These are phyloP conservation scores for Pichia sp. DNA, from an alignment of 1,139 yeast species.

Conservation along the genomic window DNA sequence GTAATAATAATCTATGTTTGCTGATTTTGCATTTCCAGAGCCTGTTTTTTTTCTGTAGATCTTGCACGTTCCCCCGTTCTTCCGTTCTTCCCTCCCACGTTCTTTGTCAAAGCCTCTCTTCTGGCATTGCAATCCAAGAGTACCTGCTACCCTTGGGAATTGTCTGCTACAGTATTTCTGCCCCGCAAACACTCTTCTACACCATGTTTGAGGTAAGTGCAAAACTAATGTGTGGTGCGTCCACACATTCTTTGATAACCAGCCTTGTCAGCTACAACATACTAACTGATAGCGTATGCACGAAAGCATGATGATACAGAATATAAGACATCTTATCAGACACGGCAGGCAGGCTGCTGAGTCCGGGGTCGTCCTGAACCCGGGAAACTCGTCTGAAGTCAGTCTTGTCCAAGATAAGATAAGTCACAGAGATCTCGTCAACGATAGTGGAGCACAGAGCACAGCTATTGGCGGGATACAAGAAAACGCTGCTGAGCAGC, in stretches of 20 bases:
- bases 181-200: too few species aligned
- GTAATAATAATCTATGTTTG: not conserved
- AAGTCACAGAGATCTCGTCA: too few species aligned
- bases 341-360: conserved; percentile 70
- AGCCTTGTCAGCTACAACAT: not conserved
- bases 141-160: not conserved
- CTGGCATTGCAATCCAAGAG: not conserved
- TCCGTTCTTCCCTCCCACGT: not conserved
- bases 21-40: not conserved
- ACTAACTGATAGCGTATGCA: too few species aligned
- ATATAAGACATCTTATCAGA: conserved; percentile 74
- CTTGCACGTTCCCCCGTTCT: not conserved
- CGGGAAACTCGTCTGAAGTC: not conserved
- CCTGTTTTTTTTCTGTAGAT: not conserved
- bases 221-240: not conserved
- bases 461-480: not conserved
- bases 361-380: not conserved
- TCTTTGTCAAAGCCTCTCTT: not conserved
- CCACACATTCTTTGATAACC: not conserved
- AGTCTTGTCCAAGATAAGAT: not conserved
- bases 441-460: not conserved
- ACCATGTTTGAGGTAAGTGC: not conserved
- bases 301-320: conserved; percentile 32
- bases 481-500: not conserved
- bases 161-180: too few species aligned